Conservation (phyloP, 2,329 filamentous ascomycete genomes). For the Gnomoniopsis sp. region DNA sequence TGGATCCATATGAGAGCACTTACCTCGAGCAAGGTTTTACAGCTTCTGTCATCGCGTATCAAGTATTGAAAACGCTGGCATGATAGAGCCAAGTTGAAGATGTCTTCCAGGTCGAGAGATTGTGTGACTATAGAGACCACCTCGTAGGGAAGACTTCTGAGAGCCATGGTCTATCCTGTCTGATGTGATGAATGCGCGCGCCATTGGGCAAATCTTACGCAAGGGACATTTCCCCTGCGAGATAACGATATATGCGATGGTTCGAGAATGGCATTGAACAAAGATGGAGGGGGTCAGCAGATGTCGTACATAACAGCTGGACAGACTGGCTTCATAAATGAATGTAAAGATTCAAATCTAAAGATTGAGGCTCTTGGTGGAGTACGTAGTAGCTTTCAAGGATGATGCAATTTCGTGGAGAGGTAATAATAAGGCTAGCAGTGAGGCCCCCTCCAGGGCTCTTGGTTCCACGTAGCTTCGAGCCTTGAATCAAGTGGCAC, state of each 20-base stretch:
- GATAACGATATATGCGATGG: not conserved
- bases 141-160: constrained; percentile 55
- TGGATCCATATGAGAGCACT: constrained; percentile 22
- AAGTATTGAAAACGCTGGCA: constrained; percentile 49
- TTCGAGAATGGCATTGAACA: too few species aligned
- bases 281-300: too few species aligned
- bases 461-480: too few species aligned
- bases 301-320: too few species aligned
- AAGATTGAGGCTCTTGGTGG: too few species aligned
- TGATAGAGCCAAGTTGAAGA: constrained; percentile 52
- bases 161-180: constrained; percentile 25
- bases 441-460: too few species aligned
- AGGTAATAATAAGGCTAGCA: too few species aligned
- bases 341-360: too few species aligned
- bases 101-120: constrained; percentile 54
- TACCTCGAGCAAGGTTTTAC: constrained; percentile 57
- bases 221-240: not conserved
- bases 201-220: constrained; percentile 1
- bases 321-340: too few species aligned
- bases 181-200: not conserved
- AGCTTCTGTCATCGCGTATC: constrained; percentile 52
- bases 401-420: too few species aligned
- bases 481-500: too few species aligned
- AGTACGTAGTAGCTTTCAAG: too few species aligned
- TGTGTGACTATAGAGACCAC: constrained; percentile 57